Evolutionary conservation across 2,329 filamentous ascomycete species (phyloP), one percentile per base, ranked within the genome.

Genomic region (Diaporthe eres): DNA sequence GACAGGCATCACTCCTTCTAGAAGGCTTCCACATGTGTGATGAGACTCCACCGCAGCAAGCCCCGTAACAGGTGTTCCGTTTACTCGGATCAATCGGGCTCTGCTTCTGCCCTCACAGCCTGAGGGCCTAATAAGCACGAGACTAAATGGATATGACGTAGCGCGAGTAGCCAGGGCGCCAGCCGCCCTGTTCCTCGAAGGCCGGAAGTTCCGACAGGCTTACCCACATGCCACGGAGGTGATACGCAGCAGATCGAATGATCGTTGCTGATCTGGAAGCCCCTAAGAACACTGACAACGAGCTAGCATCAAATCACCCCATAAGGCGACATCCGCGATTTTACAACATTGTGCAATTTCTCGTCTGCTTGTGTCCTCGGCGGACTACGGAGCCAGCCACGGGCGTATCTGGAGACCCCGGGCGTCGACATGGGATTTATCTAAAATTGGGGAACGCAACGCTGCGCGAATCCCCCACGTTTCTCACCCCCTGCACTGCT

Each of bases 1-100:
- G 68, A 57, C 75, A 76, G 72, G 72, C 75, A 76, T 72, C 60
- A 71, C 70, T 25, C 53, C 65, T 76, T 76, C 75, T 75, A 75
- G 75, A 76, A 76, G 63, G 67, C 75, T 76, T 75, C 75, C 72
- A 68, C 61, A n/a, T 53, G 58, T 68, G 13, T 70, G 51, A 70
- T 71, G 39, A 57, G 60, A 71, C 75, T 75, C 75, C 75, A 76
- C 75, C 67, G n/a, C 55, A 42, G 75, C 67, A 49, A 42, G 75
- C 67, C 63, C 67, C 71, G 72, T 71, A 74, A 60, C 72, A 71
- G 42, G n/a, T 65, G 51, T 57, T 72, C 58, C 58, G 42, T 39
- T 57, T 44, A 37, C 70, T 72, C 72, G 72, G 75, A 76, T 74
- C 75, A 65, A 67, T 68, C 75, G 75, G 75, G 25, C 55, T 67